Evolutionary conservation across 495 filamentous ascomycete species (phyloP).

Genomic region (Daldinia bambusicola): DNA sequence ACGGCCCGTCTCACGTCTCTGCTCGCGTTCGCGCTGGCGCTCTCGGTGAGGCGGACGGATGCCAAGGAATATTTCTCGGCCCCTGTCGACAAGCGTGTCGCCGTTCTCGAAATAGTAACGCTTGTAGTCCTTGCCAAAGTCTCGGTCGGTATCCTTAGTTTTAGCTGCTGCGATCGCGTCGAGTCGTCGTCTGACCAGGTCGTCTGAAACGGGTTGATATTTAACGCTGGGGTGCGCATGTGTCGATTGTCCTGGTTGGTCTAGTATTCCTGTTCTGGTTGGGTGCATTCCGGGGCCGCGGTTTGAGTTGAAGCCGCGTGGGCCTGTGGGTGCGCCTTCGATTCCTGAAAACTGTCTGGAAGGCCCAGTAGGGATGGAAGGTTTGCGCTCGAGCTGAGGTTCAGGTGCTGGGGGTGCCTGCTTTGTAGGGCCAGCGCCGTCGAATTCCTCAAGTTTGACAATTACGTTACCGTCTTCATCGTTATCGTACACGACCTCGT

Average conservation of each 20-base stretch:
- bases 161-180: conserved; percentile 67
- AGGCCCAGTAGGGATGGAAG: conserved; percentile 54
- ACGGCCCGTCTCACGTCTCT: not conserved
- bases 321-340: conserved; percentile 57
- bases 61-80: conserved; percentile 72
- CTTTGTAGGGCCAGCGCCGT: conserved; percentile 38
- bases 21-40: conserved; percentile 38
- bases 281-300: conserved; percentile 32
- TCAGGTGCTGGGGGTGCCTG: conserved; percentile 30
- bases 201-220: conserved; percentile 61
- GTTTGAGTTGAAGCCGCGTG: conserved; percentile 41
- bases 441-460: conserved; percentile 61
- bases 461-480: conserved; percentile 64
- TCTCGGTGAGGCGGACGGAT: conserved; percentile 63
- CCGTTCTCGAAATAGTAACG: conserved; percentile 83
- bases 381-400: conserved; percentile 38
- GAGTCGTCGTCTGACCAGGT: conserved; percentile 70
- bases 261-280: conserved; percentile 24
- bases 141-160: conserved; percentile 58
- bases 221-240: conserved; percentile 50
- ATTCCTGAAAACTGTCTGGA: conserved; percentile 51
- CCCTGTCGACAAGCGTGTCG: conserved; percentile 76
- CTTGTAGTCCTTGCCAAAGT: conserved; percentile 71
- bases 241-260: conserved; percentile 40
- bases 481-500: conserved; percentile 58